Evolutionary conservation across 2,329 filamentous ascomycete species (phyloP).

Genomic region (Exophiala phaeomuriformis): DNA sequence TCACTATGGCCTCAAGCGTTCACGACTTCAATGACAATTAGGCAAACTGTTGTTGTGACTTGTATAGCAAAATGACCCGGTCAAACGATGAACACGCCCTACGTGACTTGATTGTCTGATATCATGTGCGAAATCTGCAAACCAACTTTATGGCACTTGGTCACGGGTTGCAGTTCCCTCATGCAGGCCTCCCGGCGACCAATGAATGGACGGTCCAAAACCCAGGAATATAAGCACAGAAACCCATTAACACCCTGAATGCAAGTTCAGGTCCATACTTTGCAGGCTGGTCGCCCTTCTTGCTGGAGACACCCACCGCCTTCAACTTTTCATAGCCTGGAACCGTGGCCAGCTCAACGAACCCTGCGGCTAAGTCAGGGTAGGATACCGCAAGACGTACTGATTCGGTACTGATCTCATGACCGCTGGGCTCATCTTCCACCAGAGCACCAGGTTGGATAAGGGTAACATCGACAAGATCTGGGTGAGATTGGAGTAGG

Average conservation of each 20-base stretch:
- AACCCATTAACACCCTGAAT: background rate
- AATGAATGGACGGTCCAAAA: constrained; percentile 2
- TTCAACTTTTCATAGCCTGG: background rate
- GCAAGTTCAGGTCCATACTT: constrained; percentile 5
- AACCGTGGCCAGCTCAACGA: constrained; percentile 1
- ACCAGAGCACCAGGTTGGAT: constrained; percentile 6
- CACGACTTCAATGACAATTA: too few species aligned
- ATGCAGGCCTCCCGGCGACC: background rate
- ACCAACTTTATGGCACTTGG: too few species aligned
- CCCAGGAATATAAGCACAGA: constrained; percentile 4
- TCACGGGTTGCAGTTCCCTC: too few species aligned
- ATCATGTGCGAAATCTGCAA: too few species aligned
- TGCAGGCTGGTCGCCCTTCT: constrained; percentile 1
- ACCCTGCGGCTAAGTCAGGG: constrained; percentile 3
- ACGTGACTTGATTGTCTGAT: too few species aligned
- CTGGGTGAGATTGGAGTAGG: background rate
- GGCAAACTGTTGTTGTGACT: too few species aligned
- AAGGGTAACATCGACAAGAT: constrained; percentile 1
- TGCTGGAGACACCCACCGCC: constrained; percentile 8
- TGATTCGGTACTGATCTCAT: constrained; percentile 3
- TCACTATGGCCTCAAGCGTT: too few species aligned
- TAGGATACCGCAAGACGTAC: constrained; percentile 1
- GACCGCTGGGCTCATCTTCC: constrained; percentile 3
- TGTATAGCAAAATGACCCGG: too few species aligned
- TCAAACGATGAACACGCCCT: too few species aligned